Base-by-base conservation (phyloP, 345 rosid genomes). In the Limnanthes douglasii region DNA sequence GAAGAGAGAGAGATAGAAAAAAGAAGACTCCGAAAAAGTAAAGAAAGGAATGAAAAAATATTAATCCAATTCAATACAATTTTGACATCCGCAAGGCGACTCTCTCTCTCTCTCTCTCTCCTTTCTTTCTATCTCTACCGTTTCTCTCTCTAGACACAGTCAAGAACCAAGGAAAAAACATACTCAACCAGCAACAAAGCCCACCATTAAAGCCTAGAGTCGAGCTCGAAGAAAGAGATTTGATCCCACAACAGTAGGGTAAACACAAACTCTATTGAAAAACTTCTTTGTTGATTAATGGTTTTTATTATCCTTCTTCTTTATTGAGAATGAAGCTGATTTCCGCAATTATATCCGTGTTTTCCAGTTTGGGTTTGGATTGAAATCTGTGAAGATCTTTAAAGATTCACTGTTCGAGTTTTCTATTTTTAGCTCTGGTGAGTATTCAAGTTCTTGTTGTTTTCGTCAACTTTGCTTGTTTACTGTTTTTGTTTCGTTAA, bases 11-110 rank as follows among this genome's bases (percentile, higher is more conserved):
- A 47, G 62, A 48, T 41, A 47, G 54, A 48, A 22, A 52, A 15
- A 45, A n/a, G n/a, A n/a, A n/a, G n/a, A n/a, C n/a, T n/a, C 24
- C 25, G 35, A 32, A 54, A 43, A 26, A 33, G 36, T 29, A 50
- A 42, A 60, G 56, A 47, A 59, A 57, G 37, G 64, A 61, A 50
- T 32, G 65, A 48, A 54, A 40, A 60, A 56, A 55, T 68, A 68
- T 75, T 59, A 72, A 79, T 66, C 75, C 32, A 65, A 79, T 79
- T 59, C 65, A 75, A 79, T 79, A 50, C 55, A 59, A 54, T 34
- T 69, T 79, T 79, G 92, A 80, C 93, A 93, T 85, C 93, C 96
- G 88, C 90, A 71, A 85, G 85, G 83, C 60, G 72, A 53, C 68
- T 34, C 26, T 32, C 36, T 34, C 53, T 55, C 58, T 42, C 51